Evolutionary conservation across 192 early-diverging fungal genomes (phyloP).

Genomic region (Chytriomyces confervae): DNA sequence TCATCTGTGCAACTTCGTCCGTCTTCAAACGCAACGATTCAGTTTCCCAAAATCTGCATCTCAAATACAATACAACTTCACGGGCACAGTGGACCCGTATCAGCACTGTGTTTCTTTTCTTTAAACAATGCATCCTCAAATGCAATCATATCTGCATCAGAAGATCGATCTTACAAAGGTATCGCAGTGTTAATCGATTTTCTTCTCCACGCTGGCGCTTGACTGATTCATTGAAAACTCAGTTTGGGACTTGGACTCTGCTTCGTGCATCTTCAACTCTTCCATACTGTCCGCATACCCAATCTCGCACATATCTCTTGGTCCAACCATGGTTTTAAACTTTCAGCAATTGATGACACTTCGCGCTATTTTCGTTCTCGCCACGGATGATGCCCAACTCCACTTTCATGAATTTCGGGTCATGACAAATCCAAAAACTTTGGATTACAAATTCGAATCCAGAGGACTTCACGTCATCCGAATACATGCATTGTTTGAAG

Average conservation of each 20-base stretch:
- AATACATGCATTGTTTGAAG: no score
- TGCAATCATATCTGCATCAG: slow-evolving; percentile 30
- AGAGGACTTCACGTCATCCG: background rate
- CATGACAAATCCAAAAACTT: slow-evolving; percentile 38
- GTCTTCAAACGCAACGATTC: no score
- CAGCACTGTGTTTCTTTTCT: no score
- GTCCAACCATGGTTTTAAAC: background rate
- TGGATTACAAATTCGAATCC: slow-evolving; percentile 31
- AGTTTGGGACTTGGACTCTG: slow-evolving; percentile 44
- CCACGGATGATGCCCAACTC: slow-evolving; percentile 30
- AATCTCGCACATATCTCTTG: slow-evolving; percentile 38
- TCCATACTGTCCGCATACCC: slow-evolving; percentile 42
- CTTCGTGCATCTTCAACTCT: slow-evolving; percentile 44
- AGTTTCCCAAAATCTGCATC: no score
- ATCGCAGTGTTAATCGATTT: background rate
- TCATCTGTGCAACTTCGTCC: no score
- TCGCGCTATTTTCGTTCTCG: slow-evolving; percentile 2
- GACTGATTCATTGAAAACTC: background rate
- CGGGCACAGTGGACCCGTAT: no score
- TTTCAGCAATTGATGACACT: background rate
- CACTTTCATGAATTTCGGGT: slow-evolving; percentile 25
- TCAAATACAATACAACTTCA: no score
- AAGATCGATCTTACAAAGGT: slow-evolving; percentile 53
- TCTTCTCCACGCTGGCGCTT: background rate
- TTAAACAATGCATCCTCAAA: no score